Evolutionary conservation across 192 early-diverging fungal genomes (phyloP), one percentile per base, ranked within the genome.

Genomic region (Phycomyces nitens): DNA sequence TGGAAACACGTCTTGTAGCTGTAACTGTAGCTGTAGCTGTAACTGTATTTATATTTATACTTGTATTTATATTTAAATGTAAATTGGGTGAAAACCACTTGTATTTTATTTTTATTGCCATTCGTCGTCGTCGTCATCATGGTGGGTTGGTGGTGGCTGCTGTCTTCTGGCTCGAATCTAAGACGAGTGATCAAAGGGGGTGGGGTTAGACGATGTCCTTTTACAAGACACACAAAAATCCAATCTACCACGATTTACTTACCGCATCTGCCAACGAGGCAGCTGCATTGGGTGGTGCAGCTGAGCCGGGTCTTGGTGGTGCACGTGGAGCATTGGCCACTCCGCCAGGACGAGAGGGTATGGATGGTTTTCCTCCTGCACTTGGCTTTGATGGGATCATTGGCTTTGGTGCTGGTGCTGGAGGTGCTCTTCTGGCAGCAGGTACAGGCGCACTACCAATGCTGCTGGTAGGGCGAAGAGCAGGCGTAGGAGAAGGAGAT

Each of bases 231-330:
- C 3, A 47, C 12, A n/a, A 47, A 47, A 47, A 47, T 34, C 29
- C 29, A 34, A 34, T 34, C 2, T 34, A 34, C 29, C 29, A 34
- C 29, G 44, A 11, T 47, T 27, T 3, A 68, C 73, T 70, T 75
- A 79, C 77, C 15, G 70, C 73, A 42, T 75, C 73, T 21, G 77
- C 77, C 54, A 79, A 57, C 23, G 68, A 72, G 26, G 60, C 56
- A 27, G 73, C 73, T 29, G 63, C 62, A 42, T 61, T 52, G 16
- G 56, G 53, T 14, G 66, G 67, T 52, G 67, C 43, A 26, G 61
- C 34, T 22, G 61, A 52, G 11, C 18, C 26, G 8, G 63, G 73
- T 38, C 77, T 64, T 47, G 73, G 70, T 54, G 70, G 75, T 34
- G 71, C 75, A 38, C 53, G 47, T 23, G 71, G 75, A 14, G 50